These are phyloP conservation scores for Trichoderma simmonsii DNA, from an alignment of 2,329 filamentous ascomycete genomes.

Conservation along the genomic window DNA sequence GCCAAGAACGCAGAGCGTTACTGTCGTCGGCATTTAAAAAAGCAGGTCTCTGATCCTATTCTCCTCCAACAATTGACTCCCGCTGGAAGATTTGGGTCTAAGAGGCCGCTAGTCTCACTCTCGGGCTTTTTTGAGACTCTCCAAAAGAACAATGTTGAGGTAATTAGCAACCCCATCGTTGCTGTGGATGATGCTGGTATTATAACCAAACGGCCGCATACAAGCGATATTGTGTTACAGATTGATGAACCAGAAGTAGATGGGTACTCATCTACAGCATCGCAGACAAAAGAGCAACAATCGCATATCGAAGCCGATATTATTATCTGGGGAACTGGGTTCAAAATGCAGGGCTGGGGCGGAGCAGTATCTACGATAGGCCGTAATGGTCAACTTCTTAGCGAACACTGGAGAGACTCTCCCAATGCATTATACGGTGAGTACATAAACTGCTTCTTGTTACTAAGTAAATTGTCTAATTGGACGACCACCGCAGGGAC, in stretches of 20 bases:
- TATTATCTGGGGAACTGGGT: not conserved
- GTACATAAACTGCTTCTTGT: not conserved
- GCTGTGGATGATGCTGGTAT: not conserved
- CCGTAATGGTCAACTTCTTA: not conserved
- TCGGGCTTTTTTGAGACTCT: not conserved
- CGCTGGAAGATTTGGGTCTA: not conserved
- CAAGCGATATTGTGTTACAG: not conserved
- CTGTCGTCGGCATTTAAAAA: not conserved
- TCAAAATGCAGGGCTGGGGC: not conserved
- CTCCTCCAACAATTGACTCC: not conserved
- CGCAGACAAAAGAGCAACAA: not conserved
- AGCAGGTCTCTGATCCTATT: not conserved
- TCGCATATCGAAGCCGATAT: not conserved
- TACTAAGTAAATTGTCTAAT: not conserved
- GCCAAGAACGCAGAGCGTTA: not conserved
- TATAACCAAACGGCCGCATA: not conserved
- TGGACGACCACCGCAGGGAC: not conserved
- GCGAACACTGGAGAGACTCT: not conserved
- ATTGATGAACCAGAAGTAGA: not conserved
- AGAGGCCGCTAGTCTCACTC: not conserved
- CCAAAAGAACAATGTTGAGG: not conserved
- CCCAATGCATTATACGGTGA: not conserved
- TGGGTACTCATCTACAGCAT: not conserved
- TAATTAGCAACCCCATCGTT: not conserved
- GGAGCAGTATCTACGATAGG: not conserved